Evolutionary conservation across 768 basidiomycete genomes (phyloP).

Genomic region (Suillus luteus): DNA sequence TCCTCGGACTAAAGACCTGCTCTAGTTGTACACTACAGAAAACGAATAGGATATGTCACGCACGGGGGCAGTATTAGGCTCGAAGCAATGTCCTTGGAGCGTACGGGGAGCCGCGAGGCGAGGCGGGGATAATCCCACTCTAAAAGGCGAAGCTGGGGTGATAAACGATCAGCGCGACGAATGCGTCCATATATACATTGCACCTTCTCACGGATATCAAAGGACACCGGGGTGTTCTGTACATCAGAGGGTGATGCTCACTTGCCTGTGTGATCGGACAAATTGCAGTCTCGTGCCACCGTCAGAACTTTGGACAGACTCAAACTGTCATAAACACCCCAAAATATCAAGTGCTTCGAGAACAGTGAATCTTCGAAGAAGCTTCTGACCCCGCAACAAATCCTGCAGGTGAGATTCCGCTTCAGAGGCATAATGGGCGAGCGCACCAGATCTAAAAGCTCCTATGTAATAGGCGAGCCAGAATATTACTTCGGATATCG

Average conservation of each 20-base stretch:
- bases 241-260: background rate
- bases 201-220: slow-evolving; percentile 5
- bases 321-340: slow-evolving; percentile 3
- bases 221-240: background rate
- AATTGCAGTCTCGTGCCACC: background rate
- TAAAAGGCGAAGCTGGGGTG: background rate
- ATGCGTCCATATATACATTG: background rate
- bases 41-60: background rate
- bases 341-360: slow-evolving; percentile 8
- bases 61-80: background rate
- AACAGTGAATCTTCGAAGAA: slow-evolving; percentile 2
- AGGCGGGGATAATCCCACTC: background rate
- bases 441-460: slow-evolving; percentile 2
- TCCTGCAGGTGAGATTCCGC: background rate
- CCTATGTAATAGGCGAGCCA: background rate
- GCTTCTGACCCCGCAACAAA: slow-evolving; percentile 2
- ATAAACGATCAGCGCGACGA: slow-evolving; percentile 4
- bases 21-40: background rate
- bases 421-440: background rate
- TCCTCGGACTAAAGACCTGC: background rate
- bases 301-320: background rate
- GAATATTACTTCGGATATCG: background rate
- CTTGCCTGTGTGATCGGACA: background rate
- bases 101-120: background rate
- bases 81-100: background rate